A percentile compares a stretch with the other conserved stretches of the same genome.
Conservation (phyloP, 2,329 filamentous ascomycete genomes). For the Lachnellula suecica region DNA sequence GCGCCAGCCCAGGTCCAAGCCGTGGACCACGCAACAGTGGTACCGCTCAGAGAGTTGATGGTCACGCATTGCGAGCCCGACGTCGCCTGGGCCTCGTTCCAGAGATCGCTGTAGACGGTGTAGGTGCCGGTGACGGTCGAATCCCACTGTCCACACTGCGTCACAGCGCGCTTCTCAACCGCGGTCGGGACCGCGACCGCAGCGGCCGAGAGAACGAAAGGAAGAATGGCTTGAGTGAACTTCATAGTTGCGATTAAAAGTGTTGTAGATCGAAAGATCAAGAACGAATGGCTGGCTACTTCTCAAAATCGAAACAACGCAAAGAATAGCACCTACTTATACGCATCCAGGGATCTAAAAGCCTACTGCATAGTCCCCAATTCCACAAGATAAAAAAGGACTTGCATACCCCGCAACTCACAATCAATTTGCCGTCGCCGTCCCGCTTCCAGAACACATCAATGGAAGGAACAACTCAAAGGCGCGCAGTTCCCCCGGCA, state of each 20-base stretch:
- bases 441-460: background rate
- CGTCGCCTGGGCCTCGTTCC: constrained; percentile 29
- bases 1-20: constrained; percentile 40
- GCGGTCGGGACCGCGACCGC: constrained; percentile 15
- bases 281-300: background rate
- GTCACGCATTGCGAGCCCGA: constrained; percentile 40
- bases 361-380: background rate
- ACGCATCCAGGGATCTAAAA: background rate
- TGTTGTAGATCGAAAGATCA: background rate
- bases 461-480: background rate
- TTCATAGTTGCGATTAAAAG: constrained; percentile 10
- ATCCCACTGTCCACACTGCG: constrained; percentile 27
- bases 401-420: background rate
- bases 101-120: constrained; percentile 39
- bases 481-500: background rate
- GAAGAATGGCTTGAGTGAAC: constrained; percentile 10
- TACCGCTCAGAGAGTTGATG: constrained; percentile 34
- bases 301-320: background rate
- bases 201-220: constrained; percentile 4
- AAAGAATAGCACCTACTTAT: background rate
- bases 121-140: constrained; percentile 30
- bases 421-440: too few species aligned
- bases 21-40: constrained; percentile 38
- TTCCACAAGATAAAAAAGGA: background rate
- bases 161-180: constrained; percentile 36